Evolutionary conservation across 768 basidiomycete species (phyloP).

Genomic region (Hypsizygus marmoreus): DNA sequence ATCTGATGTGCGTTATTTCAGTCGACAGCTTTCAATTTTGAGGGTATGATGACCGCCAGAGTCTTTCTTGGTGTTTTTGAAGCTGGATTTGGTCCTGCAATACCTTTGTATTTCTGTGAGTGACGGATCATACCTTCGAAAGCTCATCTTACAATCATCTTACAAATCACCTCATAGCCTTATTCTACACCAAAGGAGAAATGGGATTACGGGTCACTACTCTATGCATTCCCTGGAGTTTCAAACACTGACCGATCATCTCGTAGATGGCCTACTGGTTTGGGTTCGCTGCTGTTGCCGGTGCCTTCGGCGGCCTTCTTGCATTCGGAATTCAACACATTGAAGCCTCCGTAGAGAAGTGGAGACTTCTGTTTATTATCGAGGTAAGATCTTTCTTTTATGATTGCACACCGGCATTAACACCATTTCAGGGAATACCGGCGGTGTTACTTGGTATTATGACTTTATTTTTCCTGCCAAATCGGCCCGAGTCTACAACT

Average conservation of each 20-base stretch:
- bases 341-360: slow-evolving; percentile 47
- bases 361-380: slow-evolving; percentile 72
- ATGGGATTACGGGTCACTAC: slow-evolving; percentile 62
- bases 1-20: slow-evolving; percentile 26
- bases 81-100: slow-evolving; percentile 75
- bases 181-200: slow-evolving; percentile 77
- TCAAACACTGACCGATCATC: background rate
- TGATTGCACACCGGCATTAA: background rate
- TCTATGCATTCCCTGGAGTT: background rate
- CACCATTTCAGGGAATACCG: slow-evolving; percentile 56
- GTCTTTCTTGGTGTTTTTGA: slow-evolving; percentile 76
- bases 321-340: slow-evolving; percentile 78
- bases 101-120: slow-evolving; percentile 79
- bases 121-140: background rate
- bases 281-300: slow-evolving; percentile 81
- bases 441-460: slow-evolving; percentile 63
- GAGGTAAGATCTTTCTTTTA: slow-evolving; percentile 44
- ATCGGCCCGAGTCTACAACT: slow-evolving; percentile 69
- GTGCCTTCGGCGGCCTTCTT: slow-evolving; percentile 83
- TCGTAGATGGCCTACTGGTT: slow-evolving; percentile 75
- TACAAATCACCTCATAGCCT: slow-evolving; percentile 42
- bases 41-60: slow-evolving; percentile 57
- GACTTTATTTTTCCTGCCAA: slow-evolving; percentile 57
- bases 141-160: background rate
- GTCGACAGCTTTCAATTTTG: slow-evolving; percentile 64